phyloP scores from a whole-genome alignment of 306 rosid species.

The Pueraria montana region DNA sequence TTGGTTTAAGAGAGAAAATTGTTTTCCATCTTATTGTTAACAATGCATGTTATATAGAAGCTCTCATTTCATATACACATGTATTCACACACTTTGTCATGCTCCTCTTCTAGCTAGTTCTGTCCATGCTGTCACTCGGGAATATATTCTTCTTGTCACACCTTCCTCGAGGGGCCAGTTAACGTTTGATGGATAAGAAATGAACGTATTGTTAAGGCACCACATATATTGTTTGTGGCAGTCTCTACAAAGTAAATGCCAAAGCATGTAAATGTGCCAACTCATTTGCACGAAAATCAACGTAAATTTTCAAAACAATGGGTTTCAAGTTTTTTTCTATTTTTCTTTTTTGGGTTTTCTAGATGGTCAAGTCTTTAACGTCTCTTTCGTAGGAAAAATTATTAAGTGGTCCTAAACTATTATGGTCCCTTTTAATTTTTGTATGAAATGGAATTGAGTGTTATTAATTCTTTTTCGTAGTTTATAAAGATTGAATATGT shows the following conservation, averaged over 20 bases:
- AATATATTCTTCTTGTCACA: background rate
- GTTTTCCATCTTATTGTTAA: no score
- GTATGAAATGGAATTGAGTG: background rate
- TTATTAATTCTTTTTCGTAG: no score
- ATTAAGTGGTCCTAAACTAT: no score
- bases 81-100: background rate
- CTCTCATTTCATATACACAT: background rate
- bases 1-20: background rate
- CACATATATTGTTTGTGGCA: slow-evolving; percentile 21
- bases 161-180: slow-evolving; percentile 26
- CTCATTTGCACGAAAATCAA: slow-evolving; percentile 6
- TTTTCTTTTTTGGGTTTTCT: background rate
- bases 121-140: background rate
- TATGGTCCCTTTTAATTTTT: no score
- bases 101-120: background rate
- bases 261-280: slow-evolving; percentile 46
- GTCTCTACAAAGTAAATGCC: slow-evolving; percentile 24
- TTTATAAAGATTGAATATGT: no score
- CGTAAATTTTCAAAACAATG: background rate
- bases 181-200: slow-evolving; percentile 26
- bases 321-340: background rate
- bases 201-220: background rate
- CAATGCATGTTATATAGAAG: background rate
- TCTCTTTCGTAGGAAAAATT: background rate
- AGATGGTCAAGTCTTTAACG: background rate